Evolutionary conservation across 805 yeast species (phyloP), one percentile per base, ranked within the genome.

Genomic region (Yamadazyma olivae): DNA sequence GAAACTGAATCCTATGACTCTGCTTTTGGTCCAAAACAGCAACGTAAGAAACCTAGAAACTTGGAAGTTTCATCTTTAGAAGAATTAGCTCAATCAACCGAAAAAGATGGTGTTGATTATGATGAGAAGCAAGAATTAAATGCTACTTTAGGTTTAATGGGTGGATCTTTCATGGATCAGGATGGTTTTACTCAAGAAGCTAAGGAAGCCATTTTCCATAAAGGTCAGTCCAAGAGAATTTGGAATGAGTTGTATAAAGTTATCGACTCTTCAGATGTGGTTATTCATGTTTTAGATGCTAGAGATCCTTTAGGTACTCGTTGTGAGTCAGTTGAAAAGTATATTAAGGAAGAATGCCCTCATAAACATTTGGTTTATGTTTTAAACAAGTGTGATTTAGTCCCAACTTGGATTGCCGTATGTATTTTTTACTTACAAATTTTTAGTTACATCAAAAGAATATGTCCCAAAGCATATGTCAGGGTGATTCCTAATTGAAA

Each of bases 381-480:
- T 39, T 70, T 91, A 65, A 91, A 91, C 77, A 91, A 91, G 74
- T 90, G 97, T 77, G 99, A 91, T 72, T 79, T 91, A 55, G 96
- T 91, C 35, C 99, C 99, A 46, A 91, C 96, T 31, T 91, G 98
- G 97, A 97, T 88, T 55, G 97, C 98, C 54, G 98, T 90, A 88
- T 77, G 98, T 89, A 63, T 57, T 43, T 20, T 24, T 19, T 18
- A 5, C 16, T 34, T 25, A 29, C 30, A 27, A 32, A 27, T 27
- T n/a, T n/a, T 12, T 30, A 20, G 5, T 18, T 14, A 15, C 9
- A 26, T 15, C 13, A 22, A n/a, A 16, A n/a, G 27, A 21, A 14
- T 17, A 29, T 18, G 13, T 21, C 17, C 96, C 96, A 87, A 84
- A 79, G 91, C 75, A 80, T 77, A 78, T 72, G 93, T 83, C 93